A percentile compares a stretch with the other conserved stretches of the same genome.
Conservation (phyloP, 495 filamentous ascomycete genomes). For the Cairneyella variabilis region DNA sequence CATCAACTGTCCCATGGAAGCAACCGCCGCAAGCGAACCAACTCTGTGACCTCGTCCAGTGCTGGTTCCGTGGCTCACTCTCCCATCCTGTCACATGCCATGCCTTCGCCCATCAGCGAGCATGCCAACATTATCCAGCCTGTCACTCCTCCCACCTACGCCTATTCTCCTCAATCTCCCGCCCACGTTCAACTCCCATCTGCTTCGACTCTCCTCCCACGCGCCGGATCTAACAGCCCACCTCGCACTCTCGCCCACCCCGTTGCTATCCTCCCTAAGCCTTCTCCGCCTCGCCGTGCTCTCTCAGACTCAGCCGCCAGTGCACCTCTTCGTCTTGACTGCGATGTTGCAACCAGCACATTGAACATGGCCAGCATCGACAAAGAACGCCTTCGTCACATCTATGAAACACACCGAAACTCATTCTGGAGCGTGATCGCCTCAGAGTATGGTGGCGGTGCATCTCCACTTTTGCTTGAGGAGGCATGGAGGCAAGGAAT, state of each 20-base stretch:
- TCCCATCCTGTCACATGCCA: conserved; percentile 38
- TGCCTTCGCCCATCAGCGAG: conserved; percentile 46
- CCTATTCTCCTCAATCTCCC: conserved; percentile 24
- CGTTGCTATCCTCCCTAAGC: conserved; percentile 59
- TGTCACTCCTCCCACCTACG: conserved; percentile 14
- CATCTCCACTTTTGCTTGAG: conserved; percentile 61
- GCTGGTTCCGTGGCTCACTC: conserved; percentile 37
- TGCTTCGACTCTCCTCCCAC: conserved; percentile 22
- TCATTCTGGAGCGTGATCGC: conserved; percentile 73
- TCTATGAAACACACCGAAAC: conserved; percentile 65
- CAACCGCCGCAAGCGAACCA: conserved; percentile 66
- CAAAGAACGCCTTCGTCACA: conserved; percentile 59
- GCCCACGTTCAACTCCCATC: conserved; percentile 22
- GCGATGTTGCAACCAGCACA: conserved; percentile 32
- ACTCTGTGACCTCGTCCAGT: conserved; percentile 56
- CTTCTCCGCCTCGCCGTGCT: conserved; percentile 43
- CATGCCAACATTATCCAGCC: conserved; percentile 14
- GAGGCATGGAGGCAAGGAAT: conserved; percentile 59
- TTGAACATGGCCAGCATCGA: conserved; percentile 47
- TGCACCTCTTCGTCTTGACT: conserved; percentile 43
- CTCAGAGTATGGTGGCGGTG: conserved; percentile 60
- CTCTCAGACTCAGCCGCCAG: conserved; percentile 28
- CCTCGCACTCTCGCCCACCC: conserved; percentile 34
- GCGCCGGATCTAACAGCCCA: conserved; percentile 25
- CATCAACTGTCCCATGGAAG: conserved; percentile 79